Evolutionary conservation across 2,329 filamentous ascomycete species (phyloP).

Genomic region (Nothophaeocryptopus gaeumannii): DNA sequence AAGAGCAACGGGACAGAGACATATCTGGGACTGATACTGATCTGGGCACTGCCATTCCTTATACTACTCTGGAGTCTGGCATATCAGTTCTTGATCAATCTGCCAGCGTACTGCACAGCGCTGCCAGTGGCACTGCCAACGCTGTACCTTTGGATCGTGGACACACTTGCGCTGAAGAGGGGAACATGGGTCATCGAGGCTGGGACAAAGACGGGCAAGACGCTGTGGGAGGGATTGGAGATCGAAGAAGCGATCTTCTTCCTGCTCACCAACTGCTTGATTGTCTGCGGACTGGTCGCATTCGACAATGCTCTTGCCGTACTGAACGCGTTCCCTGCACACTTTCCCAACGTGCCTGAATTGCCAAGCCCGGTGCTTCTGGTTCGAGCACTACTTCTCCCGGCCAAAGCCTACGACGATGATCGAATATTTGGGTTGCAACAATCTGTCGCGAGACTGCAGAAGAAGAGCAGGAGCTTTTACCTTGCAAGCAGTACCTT

Average conservation of each 20-base stretch:
- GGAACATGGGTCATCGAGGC: constrained; percentile 70
- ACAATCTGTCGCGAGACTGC: constrained; percentile 58
- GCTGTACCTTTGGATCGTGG: constrained; percentile 68
- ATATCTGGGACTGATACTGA: constrained; percentile 67
- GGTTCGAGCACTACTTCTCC: constrained; percentile 51
- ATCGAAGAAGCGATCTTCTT: constrained; percentile 75
- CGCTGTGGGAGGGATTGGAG: constrained; percentile 64
- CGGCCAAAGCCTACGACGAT: constrained; percentile 55
- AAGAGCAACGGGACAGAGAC: constrained; percentile 52
- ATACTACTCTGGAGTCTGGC: constrained; percentile 63
- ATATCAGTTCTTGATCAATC: constrained; percentile 60
- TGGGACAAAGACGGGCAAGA: constrained; percentile 63
- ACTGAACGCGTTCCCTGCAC: constrained; percentile 59
- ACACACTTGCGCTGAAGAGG: constrained; percentile 63
- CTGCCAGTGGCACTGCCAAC: constrained; percentile 63
- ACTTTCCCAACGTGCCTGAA: constrained; percentile 53
- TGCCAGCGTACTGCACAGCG: constrained; percentile 58
- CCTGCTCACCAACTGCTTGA: constrained; percentile 64
- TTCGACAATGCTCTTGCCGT: constrained; percentile 69
- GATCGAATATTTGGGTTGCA: constrained; percentile 56
- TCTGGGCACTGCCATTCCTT: constrained; percentile 66
- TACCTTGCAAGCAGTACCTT: constrained; percentile 70
- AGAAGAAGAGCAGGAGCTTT: constrained; percentile 68
- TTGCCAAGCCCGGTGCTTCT: constrained; percentile 52
- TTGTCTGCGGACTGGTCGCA: constrained; percentile 66